phyloP scores from a whole-genome alignment of 805 yeast genomes.

The Ogataea nakhonphanomensis region DNA sequence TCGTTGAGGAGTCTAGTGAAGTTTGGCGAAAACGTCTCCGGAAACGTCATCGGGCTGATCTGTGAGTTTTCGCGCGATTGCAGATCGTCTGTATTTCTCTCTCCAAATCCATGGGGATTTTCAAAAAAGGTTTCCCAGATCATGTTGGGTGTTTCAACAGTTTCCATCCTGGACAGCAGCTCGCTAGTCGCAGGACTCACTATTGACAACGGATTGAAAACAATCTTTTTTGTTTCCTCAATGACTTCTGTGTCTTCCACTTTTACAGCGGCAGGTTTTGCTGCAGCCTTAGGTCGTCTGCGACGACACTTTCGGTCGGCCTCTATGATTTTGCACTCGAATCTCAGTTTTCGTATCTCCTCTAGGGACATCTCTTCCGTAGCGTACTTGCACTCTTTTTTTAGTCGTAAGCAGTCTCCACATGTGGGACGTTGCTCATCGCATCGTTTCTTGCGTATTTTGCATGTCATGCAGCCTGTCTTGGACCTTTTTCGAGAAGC shows the following conservation, averaged over 20 bases:
- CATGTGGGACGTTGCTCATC: slow-evolving; percentile 49
- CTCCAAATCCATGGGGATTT: not conserved
- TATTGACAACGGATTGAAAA: slow-evolving; percentile 31
- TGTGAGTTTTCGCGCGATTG: not conserved
- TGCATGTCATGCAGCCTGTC: slow-evolving; percentile 69
- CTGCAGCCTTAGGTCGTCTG: slow-evolving; percentile 14
- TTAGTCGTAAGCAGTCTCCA: slow-evolving; percentile 45
- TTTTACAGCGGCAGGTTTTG: slow-evolving; percentile 8
- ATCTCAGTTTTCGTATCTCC: slow-evolving; percentile 35
- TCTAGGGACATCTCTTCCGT: slow-evolving; percentile 42
- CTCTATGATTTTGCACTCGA: slow-evolving; percentile 39
- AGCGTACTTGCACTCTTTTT: slow-evolving; percentile 46
- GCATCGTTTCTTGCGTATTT: slow-evolving; percentile 59
- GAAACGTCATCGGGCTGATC: slow-evolving; percentile 3
- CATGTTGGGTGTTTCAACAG: not conserved
- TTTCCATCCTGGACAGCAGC: not conserved
- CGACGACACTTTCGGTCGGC: slow-evolving; percentile 40
- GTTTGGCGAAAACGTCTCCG: slow-evolving; percentile 25
- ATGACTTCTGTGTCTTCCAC: slow-evolving; percentile 5
- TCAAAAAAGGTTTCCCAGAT: slow-evolving; percentile 13
- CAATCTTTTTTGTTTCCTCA: slow-evolving; percentile 10
- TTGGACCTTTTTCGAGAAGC: slow-evolving; percentile 38
- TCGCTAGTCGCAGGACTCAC: slow-evolving; percentile 9
- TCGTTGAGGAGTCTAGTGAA: slow-evolving; percentile 26
- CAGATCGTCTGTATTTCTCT: not conserved